phyloP scores from a whole-genome alignment of 331 rosid species.

The Stylosanthes scabra region DNA sequence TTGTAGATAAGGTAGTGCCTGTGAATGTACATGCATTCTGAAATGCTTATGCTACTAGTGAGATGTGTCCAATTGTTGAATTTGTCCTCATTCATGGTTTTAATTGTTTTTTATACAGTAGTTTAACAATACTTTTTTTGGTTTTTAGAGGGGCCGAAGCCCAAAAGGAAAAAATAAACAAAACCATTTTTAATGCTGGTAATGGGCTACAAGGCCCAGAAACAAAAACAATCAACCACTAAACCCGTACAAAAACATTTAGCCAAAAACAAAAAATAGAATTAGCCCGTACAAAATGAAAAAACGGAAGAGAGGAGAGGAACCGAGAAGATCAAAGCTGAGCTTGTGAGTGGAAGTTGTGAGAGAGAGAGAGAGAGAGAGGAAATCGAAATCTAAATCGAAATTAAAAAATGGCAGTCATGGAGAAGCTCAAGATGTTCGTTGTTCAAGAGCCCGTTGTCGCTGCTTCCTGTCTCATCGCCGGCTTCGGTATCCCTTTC shows the following conservation, averaged over 20 bases:
- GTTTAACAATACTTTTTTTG: no score
- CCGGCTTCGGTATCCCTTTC: constrained; percentile 76
- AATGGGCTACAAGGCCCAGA: no score
- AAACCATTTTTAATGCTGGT: no score
- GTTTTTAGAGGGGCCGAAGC: no score
- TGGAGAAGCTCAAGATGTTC: constrained; percentile 89
- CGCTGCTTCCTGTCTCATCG: constrained; percentile 85
- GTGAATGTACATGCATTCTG: background rate
- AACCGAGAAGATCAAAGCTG: background rate
- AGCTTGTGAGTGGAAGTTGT: background rate
- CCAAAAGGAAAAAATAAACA: no score
- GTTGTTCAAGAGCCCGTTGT: constrained; percentile 92
- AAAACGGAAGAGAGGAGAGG: background rate
- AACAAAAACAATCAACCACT: no score
- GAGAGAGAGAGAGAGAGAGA: background rate
- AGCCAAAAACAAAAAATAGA: no score
- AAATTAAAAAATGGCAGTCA: constrained; percentile 64
- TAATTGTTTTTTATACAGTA: no score
- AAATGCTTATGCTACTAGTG: constrained; percentile 14
- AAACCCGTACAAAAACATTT: no score
- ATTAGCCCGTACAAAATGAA: no score
- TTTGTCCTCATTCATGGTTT: no score
- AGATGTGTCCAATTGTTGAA: no score
- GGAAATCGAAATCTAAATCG: background rate
- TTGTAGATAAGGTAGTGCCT: constrained; percentile 35